phyloP scores from a whole-genome alignment of 495 filamentous ascomycete genomes.

The Apiosordaria backusii region DNA sequence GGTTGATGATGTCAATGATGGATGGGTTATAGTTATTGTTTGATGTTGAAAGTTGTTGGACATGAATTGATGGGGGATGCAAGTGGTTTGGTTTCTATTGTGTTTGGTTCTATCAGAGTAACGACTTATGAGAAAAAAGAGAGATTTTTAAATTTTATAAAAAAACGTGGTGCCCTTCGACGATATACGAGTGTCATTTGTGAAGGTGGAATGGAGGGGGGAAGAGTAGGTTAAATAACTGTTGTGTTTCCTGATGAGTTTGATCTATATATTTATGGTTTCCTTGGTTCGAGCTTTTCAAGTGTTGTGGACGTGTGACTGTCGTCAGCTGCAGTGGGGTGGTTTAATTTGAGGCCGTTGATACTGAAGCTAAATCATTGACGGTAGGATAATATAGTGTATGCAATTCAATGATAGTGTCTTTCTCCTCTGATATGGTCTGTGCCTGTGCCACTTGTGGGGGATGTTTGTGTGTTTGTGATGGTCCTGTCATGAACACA shows the following conservation, averaged over 20 bases:
- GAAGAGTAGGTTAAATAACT: background rate
- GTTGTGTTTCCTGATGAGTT: background rate
- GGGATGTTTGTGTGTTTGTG: background rate
- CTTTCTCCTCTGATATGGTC: too few species aligned
- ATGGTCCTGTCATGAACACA: background rate
- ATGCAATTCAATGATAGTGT: too few species aligned
- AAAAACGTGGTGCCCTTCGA: background rate
- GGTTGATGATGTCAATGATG: background rate
- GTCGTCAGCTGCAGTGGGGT: too few species aligned
- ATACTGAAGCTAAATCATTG: background rate
- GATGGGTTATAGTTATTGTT: background rate
- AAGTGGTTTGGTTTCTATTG: background rate
- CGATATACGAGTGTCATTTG: background rate
- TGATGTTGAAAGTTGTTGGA: background rate
- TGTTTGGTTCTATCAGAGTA: slow-evolving; percentile 23
- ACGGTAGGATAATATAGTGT: too few species aligned
- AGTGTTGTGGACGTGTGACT: background rate
- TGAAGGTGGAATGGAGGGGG: background rate
- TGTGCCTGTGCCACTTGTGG: too few species aligned
- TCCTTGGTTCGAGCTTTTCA: background rate
- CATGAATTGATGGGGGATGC: background rate
- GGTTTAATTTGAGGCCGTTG: background rate
- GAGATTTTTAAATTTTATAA: background rate
- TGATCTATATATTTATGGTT: background rate
- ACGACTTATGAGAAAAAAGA: background rate